Evolutionary conservation across 495 filamentous ascomycete genomes (phyloP).

Genomic region (Chaetomium tenue): DNA sequence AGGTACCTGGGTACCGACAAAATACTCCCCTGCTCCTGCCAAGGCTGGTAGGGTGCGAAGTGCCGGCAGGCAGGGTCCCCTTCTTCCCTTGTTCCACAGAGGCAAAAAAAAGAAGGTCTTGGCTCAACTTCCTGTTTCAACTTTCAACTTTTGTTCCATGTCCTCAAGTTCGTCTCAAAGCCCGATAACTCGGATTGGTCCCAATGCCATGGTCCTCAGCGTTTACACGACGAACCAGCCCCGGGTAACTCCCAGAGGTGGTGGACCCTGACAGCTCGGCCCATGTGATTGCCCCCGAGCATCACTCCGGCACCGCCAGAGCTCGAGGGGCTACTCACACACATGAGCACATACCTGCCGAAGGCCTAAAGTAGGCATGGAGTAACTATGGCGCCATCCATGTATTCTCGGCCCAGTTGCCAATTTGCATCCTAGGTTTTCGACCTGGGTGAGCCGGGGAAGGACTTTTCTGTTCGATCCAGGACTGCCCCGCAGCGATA

Average conservation of each 20-base stretch:
- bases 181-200: neutral
- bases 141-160: neutral
- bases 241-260: too few species aligned
- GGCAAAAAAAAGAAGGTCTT: too few species aligned
- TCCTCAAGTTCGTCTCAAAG: neutral
- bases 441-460: neutral
- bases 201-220: too few species aligned
- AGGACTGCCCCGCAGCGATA: neutral
- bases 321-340: neutral
- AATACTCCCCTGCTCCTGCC: neutral
- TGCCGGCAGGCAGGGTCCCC: neutral
- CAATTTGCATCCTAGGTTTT: neutral
- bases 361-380: too few species aligned
- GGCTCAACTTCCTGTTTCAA: constrained; percentile 4
- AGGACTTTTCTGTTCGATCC: neutral
- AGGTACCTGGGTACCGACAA: too few species aligned
- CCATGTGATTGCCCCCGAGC: neutral
- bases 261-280: neutral
- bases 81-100: neutral
- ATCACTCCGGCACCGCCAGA: too few species aligned
- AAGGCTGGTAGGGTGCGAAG: neutral
- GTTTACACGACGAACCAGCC: too few species aligned
- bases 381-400: neutral
- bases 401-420: neutral
- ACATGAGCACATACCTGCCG: neutral